Conservation (phyloP, 2,329 filamentous ascomycete genomes). For the Phaeophleospora eucalypticola region DNA sequence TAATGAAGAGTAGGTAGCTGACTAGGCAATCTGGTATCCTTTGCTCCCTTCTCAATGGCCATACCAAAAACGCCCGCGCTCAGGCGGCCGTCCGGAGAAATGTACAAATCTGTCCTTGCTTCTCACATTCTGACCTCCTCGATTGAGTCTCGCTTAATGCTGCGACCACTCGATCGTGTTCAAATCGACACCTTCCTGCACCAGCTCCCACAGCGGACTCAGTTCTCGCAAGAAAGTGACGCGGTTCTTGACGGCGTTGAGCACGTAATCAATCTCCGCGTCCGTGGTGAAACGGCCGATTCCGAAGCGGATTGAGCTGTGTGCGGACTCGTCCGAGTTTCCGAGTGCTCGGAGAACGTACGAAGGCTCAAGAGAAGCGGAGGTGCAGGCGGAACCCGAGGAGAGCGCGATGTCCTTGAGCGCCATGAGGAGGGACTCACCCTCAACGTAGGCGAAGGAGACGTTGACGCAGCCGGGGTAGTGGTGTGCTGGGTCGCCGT, state of each 20-base stretch:
- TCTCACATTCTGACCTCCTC: neutral
- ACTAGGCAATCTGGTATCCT: no score
- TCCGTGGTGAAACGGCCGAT: constrained; percentile 97
- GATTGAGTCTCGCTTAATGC: constrained; percentile 56
- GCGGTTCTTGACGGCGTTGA: constrained; percentile 86
- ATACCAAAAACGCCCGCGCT: neutral
- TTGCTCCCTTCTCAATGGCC: neutral
- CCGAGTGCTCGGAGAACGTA: constrained; percentile 93
- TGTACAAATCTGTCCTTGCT: no score
- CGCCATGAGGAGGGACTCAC: constrained; percentile 96
- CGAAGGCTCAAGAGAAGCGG: constrained; percentile 90
- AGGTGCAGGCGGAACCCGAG: constrained; percentile 94
- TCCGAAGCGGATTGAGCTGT: constrained; percentile 95
- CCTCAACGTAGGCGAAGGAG: constrained; percentile 97
- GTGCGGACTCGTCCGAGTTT: constrained; percentile 94
- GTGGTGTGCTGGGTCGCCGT: constrained; percentile 76
- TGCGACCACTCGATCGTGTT: constrained; percentile 98
- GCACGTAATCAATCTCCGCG: constrained; percentile 90
- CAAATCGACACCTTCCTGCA: constrained; percentile 92
- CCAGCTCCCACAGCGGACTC: constrained; percentile 93
- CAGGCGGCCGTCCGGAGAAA: neutral
- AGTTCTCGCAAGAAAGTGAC: constrained; percentile 91
- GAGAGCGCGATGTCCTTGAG: constrained; percentile 96
- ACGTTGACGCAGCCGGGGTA: constrained; percentile 98
- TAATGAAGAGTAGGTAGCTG: no score